Evolutionary conservation across 345 rosid species (phyloP).

Genomic region (Ceriops tagal): DNA sequence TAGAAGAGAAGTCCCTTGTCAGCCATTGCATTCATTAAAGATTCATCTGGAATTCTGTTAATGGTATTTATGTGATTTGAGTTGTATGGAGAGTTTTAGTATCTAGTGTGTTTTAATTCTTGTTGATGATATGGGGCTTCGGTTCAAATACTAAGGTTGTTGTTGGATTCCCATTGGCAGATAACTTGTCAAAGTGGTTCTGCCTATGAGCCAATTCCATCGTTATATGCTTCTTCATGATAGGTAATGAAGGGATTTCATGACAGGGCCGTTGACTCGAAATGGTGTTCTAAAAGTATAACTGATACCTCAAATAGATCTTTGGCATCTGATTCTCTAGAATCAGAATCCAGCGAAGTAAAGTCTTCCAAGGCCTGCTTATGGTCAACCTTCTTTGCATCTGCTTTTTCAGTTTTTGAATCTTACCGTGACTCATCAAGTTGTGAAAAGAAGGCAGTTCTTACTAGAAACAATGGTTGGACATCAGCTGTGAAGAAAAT

Average conservation of each 20-base stretch:
- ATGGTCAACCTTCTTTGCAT: conserved; percentile 58
- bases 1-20: too few species aligned
- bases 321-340: conserved; percentile 45
- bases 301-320: conserved; percentile 34
- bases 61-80: too few species aligned
- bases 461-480: conserved; percentile 58
- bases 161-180: conserved; percentile 7
- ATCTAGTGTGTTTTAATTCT: too few species aligned
- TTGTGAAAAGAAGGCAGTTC: conserved; percentile 40
- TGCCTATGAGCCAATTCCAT: conserved; percentile 11
- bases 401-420: conserved; percentile 68
- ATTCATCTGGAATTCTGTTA: too few species aligned
- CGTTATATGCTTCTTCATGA: conserved; percentile 5
- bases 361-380: conserved; percentile 41
- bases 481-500: conserved; percentile 60
- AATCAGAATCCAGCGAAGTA: conserved; percentile 41
- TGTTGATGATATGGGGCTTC: too few species aligned
- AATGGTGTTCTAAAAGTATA: conserved; percentile 40
- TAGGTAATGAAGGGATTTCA: conserved; percentile 53
- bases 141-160: conserved; percentile 4
- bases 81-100: too few species aligned
- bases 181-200: conserved; percentile 6
- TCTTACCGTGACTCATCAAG: conserved; percentile 42
- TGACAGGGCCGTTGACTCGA: conserved; percentile 49
- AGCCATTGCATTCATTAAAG: too few species aligned